Conservation (phyloP, 177 flowering plant genomes). For the Vitis hybrid region DNA sequence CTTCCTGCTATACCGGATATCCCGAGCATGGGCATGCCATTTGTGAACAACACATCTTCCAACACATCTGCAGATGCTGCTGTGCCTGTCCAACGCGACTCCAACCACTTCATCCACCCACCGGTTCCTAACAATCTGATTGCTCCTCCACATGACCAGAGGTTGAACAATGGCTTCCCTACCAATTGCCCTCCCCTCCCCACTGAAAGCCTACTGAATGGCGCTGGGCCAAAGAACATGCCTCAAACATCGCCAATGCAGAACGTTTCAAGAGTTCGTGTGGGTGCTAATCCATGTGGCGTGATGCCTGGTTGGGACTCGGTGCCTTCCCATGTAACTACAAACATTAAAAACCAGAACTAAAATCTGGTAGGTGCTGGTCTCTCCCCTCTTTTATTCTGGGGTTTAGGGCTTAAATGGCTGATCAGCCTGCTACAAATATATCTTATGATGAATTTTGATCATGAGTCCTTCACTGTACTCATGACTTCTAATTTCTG, state of each 20-base stretch:
- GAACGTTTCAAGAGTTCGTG: background rate
- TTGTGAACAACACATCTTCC: constrained; percentile 5
- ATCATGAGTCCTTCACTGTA: too few relatives aligned
- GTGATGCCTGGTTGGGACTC: constrained; percentile 11
- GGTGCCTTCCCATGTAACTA: constrained; percentile 1
- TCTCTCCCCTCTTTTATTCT: background rate
- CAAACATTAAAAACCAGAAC: constrained; percentile 5
- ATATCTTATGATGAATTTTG: too few relatives aligned
- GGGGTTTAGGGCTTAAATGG: too few relatives aligned
- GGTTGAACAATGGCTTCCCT: constrained; percentile 10
- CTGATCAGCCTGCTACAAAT: too few relatives aligned
- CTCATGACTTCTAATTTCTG: too few relatives aligned
- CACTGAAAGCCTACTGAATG: constrained; percentile 8
- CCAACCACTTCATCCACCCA: constrained; percentile 22
- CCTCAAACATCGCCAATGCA: constrained; percentile 8
- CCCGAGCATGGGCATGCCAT: constrained; percentile 15
- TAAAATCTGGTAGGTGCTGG: background rate
- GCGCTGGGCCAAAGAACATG: constrained; percentile 3
- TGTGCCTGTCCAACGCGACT: constrained; percentile 20
- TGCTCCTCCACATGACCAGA: constrained; percentile 18
- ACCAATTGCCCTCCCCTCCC: constrained; percentile 5
- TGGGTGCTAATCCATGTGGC: constrained; percentile 5
- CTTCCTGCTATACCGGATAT: constrained; percentile 18
- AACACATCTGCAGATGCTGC: constrained; percentile 8
- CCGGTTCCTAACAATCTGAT: constrained; percentile 7